Evolutionary conservation across 2,329 filamentous ascomycete genomes (phyloP).

Genomic region (Blumeria hordei): DNA sequence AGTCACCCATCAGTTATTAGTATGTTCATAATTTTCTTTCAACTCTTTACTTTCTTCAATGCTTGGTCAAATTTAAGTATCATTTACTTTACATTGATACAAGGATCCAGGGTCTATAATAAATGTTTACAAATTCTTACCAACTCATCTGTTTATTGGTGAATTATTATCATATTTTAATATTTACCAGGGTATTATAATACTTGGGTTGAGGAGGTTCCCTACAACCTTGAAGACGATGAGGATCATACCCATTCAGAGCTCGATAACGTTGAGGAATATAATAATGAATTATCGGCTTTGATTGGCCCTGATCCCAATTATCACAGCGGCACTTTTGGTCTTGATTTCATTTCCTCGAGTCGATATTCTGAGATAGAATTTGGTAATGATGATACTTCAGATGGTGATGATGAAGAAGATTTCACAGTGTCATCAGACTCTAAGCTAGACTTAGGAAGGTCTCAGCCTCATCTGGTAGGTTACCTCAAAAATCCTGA

Average conservation of each 20-base stretch:
- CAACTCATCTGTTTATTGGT: too few relatives aligned
- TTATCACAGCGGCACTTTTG: conserved; percentile 36
- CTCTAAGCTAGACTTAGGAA: neutral
- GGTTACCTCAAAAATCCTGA: conserved; percentile 10
- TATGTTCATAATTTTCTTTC: conserved; percentile 8
- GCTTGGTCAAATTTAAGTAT: too few relatives aligned
- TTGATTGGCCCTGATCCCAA: conserved; percentile 10
- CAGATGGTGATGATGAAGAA: conserved; percentile 22
- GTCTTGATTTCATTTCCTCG: conserved; percentile 83
- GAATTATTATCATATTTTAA: neutral
- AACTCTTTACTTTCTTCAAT: too few relatives aligned
- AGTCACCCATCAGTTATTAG: conserved; percentile 51
- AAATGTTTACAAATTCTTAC: too few relatives aligned
- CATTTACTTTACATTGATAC: too few relatives aligned
- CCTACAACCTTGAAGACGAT: conserved; percentile 28
- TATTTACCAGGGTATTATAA: conserved; percentile 56
- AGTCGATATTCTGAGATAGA: conserved; percentile 54
- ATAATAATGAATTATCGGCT: conserved; percentile 9
- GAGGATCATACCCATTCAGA: conserved; percentile 28
- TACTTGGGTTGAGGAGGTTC: conserved; percentile 68
- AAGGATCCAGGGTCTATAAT: too few relatives aligned
- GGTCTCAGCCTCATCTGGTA: conserved; percentile 16
- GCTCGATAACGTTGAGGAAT: conserved; percentile 3
- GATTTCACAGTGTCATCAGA: conserved; percentile 13
- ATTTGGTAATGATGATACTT: conserved; percentile 35